Evolutionary conservation across 1,139 yeast species (phyloP).

Genomic region (Candida sp.): DNA sequence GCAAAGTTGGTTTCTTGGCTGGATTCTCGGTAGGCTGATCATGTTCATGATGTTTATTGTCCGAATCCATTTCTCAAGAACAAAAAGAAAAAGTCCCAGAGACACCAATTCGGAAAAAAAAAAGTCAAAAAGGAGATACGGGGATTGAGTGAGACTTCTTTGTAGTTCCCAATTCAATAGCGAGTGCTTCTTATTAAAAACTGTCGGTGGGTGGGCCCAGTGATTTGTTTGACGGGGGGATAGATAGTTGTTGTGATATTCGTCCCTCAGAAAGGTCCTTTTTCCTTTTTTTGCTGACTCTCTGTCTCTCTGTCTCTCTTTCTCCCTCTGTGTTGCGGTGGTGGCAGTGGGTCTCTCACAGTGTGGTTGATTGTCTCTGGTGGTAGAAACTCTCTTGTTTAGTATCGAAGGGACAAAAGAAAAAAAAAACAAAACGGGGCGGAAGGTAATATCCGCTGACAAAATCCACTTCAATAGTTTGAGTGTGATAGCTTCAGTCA

Average conservation of each 20-base stretch:
- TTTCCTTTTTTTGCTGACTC: background rate
- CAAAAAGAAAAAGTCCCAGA: background rate
- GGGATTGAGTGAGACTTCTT: background rate
- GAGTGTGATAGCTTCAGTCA: no score
- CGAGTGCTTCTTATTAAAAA: no score
- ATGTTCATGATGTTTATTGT: background rate
- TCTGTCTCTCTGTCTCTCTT: background rate
- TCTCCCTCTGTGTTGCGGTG: no score
- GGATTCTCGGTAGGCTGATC: slow-evolving; percentile 1
- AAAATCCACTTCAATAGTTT: background rate
- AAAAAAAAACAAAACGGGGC: background rate
- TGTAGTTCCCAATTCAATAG: background rate
- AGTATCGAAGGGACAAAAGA: no score
- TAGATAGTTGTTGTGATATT: background rate
- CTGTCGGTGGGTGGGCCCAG: no score
- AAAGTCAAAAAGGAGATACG: background rate
- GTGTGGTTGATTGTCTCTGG: no score
- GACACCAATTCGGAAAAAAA: background rate
- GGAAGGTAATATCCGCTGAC: background rate
- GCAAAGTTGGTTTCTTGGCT: slow-evolving; percentile 6
- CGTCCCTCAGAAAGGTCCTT: background rate
- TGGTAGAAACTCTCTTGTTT: no score
- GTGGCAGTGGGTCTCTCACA: no score
- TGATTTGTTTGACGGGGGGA: no score
- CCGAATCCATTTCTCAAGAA: background rate